phyloP scores from a whole-genome alignment of 257 asterid species.

The Nicotiana tomentosiformis region DNA sequence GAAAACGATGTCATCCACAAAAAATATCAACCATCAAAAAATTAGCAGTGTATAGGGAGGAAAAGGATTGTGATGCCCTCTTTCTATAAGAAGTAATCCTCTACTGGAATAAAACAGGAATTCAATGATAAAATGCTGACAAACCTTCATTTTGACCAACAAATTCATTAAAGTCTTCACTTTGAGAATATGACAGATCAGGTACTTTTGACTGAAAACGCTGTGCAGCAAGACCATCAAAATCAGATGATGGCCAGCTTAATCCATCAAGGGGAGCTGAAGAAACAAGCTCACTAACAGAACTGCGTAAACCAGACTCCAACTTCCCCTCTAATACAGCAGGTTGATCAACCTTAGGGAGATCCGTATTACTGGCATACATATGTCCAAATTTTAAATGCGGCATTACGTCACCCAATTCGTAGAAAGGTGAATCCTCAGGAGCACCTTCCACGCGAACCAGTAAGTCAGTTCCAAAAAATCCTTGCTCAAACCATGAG shows the following conservation, averaged over 20 bases:
- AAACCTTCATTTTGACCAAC: constrained; percentile 67
- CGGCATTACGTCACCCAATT: constrained; percentile 93
- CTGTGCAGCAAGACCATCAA: constrained; percentile 38
- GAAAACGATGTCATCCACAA: background rate
- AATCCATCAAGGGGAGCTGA: constrained; percentile 36
- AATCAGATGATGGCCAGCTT: constrained; percentile 51
- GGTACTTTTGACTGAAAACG: constrained; percentile 33
- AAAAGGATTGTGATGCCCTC: background rate
- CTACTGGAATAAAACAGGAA: background rate
- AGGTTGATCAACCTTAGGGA: constrained; percentile 40
- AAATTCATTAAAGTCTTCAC: constrained; percentile 41
- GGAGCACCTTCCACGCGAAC: constrained; percentile 78
- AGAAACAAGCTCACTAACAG: constrained; percentile 36
- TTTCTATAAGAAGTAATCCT: background rate
- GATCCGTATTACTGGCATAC: constrained; percentile 28
- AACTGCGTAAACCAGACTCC: constrained; percentile 34
- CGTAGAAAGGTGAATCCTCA: constrained; percentile 54
- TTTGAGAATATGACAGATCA: constrained; percentile 41
- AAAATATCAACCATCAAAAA: background rate
- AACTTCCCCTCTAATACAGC: constrained; percentile 33
- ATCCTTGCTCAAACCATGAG: constrained; percentile 93
- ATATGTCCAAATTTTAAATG: constrained; percentile 46
- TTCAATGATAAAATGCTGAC: constrained; percentile 10
- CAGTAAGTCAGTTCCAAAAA: constrained; percentile 86
- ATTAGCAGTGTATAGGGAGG: too few species aligned